A percentile compares a stretch with the other conserved stretches of the same genome.
These are phyloP conservation scores for Phytophthora megakarya DNA, from an alignment of 352 stramenopile genomes.

Conservation along the genomic window DNA sequence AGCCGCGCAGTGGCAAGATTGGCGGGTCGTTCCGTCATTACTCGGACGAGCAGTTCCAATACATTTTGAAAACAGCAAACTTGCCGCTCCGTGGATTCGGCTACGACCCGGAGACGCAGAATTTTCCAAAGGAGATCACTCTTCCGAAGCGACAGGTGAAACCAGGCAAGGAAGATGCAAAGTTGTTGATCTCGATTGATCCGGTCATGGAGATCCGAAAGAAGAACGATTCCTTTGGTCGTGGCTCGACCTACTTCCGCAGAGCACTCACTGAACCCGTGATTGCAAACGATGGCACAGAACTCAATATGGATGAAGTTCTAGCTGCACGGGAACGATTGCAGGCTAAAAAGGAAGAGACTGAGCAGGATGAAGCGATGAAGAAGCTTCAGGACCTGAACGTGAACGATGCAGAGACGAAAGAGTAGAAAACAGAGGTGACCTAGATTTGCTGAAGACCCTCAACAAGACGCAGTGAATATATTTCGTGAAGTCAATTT, in stretches of 20 bases:
- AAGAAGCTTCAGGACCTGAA: constrained; percentile 25
- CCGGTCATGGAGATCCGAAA: constrained; percentile 71
- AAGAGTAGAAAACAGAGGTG: constrained; percentile 14
- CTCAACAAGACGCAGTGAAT: constrained; percentile 20
- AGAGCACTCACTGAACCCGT: constrained; percentile 77
- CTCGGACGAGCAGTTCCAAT: constrained; percentile 82
- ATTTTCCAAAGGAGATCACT: constrained; percentile 72
- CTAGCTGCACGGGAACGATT: constrained; percentile 50
- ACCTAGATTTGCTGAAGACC: not conserved
- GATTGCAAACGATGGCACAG: constrained; percentile 74
- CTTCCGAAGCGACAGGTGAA: constrained; percentile 86
- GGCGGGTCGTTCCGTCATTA: constrained; percentile 84
- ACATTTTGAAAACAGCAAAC: constrained; percentile 80
- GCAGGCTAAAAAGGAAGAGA: constrained; percentile 41
- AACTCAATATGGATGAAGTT: constrained; percentile 89
- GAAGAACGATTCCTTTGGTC: constrained; percentile 78
- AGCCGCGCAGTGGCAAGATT: constrained; percentile 86
- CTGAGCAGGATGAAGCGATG: constrained; percentile 27
- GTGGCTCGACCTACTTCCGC: constrained; percentile 82
- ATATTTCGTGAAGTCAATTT: constrained; percentile 26
- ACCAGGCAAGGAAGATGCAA: constrained; percentile 53
- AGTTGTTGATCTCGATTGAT: constrained; percentile 72
- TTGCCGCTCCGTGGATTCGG: constrained; percentile 82
- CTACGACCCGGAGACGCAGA: constrained; percentile 83
- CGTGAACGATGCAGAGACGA: constrained; percentile 9